Conservation (phyloP, 2,329 filamentous ascomycete genomes). For the Akanthomyces muscarius region DNA sequence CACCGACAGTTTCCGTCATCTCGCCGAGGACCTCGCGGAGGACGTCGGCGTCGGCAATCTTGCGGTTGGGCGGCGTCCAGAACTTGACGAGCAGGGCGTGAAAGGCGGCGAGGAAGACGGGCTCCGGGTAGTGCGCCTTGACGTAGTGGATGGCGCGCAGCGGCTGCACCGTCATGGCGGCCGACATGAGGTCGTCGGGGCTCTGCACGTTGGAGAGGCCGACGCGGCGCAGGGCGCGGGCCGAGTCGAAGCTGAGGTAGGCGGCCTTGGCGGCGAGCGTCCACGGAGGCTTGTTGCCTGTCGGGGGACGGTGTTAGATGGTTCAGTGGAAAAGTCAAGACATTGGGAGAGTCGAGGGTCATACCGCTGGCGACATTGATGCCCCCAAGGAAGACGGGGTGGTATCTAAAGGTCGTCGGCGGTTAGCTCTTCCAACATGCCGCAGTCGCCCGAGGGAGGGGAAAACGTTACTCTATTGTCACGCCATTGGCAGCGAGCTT, state of each 20-base stretch:
- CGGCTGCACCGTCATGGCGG: slow-evolving; percentile 47
- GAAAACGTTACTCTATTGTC: slow-evolving; percentile 57
- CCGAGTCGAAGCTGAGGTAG: slow-evolving; percentile 46
- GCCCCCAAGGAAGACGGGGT: slow-evolving; percentile 68
- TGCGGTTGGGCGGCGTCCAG: slow-evolving; percentile 56
- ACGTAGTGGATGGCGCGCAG: slow-evolving; percentile 65
- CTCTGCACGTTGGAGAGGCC: slow-evolving; percentile 34
- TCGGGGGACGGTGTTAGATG: neutral
- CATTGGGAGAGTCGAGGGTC: slow-evolving; percentile 3
- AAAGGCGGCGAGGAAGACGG: slow-evolving; percentile 51
- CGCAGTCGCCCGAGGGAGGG: neutral
- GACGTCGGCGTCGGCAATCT: slow-evolving; percentile 56
- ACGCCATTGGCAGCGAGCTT: slow-evolving; percentile 56
- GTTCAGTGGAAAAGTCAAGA: neutral
- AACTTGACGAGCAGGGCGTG: slow-evolving; percentile 55
- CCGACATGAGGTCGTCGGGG: slow-evolving; percentile 42
- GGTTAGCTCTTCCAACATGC: neutral
- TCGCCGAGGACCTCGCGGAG: slow-evolving; percentile 38
- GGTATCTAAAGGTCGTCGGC: slow-evolving; percentile 48
- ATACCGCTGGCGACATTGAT: slow-evolving; percentile 58
- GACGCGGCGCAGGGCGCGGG: slow-evolving; percentile 36
- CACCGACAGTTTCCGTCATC: slow-evolving; percentile 26
- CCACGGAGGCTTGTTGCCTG: slow-evolving; percentile 75
- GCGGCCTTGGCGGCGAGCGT: slow-evolving; percentile 61
- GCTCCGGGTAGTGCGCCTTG: slow-evolving; percentile 50